A percentile compares a stretch with the other conserved stretches of the same genome.
Evolutionary conservation across 768 basidiomycete genomes (phyloP).

Genomic region (Panaeolus cyanescens): DNA sequence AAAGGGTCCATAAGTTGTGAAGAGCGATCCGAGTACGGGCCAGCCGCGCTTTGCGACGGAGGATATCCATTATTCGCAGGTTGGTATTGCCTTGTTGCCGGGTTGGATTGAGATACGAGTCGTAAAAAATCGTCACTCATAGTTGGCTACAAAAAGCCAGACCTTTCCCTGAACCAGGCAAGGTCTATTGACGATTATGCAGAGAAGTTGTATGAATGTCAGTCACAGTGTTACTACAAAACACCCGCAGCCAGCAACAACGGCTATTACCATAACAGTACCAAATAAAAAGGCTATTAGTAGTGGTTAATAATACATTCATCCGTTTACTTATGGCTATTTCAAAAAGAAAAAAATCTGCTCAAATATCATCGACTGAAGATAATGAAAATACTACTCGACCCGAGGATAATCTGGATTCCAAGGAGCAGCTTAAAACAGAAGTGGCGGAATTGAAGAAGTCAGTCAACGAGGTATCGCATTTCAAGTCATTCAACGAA

Average conservation of each 20-base stretch:
- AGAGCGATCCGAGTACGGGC: conserved; percentile 41
- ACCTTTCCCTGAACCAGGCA: conserved; percentile 18
- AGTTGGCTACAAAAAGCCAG: conserved; percentile 12
- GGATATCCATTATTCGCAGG: conserved; percentile 63
- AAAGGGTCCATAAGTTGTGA: conserved; percentile 78
- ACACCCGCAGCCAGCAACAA: conserved; percentile 6
- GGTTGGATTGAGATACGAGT: conserved; percentile 73
- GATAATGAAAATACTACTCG: background rate
- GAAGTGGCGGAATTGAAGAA: conserved; percentile 18
- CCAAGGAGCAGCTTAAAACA: conserved; percentile 17
- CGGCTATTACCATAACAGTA: conserved; percentile 10
- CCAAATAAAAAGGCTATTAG: conserved; percentile 13
- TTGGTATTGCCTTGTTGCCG: conserved; percentile 54
- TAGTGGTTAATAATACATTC: background rate
- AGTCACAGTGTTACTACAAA: background rate
- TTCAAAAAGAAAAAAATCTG: conserved; percentile 5
- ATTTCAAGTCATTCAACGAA: background rate
- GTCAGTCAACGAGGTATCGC: background rate
- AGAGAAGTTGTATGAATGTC: conserved; percentile 2
- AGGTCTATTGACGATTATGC: conserved; percentile 1
- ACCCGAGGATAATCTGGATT: conserved; percentile 1
- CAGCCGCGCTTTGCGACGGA: conserved; percentile 43
- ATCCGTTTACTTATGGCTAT: background rate
- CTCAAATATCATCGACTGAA: background rate
- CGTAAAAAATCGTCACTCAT: conserved; percentile 78